Conservation (phyloP, 257 asterid species). For the Solanum sitiens region DNA sequence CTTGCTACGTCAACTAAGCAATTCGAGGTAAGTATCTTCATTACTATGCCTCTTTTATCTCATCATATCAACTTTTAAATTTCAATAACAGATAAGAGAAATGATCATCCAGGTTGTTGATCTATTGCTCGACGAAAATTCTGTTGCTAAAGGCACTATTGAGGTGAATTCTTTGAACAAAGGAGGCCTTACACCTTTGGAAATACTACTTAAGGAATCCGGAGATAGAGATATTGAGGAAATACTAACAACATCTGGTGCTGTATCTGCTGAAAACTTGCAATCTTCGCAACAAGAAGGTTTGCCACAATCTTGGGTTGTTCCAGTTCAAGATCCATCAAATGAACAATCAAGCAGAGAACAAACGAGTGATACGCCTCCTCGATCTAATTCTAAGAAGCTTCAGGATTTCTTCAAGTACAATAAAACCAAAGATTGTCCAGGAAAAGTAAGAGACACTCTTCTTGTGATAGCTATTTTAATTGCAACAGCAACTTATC, state of each 20-base stretch:
- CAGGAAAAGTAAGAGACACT: conserved; percentile 30
- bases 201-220: conserved; percentile 5
- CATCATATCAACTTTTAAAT: not conserved
- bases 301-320: not conserved
- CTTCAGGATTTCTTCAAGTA: conserved; percentile 22
- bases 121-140: conserved; percentile 19
- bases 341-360: not conserved
- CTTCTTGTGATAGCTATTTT: conserved; percentile 34
- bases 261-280: not conserved
- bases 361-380: not conserved
- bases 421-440: conserved; percentile 19
- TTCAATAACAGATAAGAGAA: not conserved
- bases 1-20: conserved; percentile 26
- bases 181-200: conserved; percentile 36
- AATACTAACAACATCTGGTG: conserved; percentile 7
- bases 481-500: conserved; percentile 43
- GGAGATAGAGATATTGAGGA: conserved; percentile 16
- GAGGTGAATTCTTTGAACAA: conserved; percentile 36
- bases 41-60: not conserved
- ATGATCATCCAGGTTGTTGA: conserved; percentile 21
- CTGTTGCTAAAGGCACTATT: conserved; percentile 2
- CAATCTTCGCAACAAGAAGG: not conserved
- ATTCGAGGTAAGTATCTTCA: conserved; percentile 21
- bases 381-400: not conserved
- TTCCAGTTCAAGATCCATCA: not conserved